These are phyloP conservation scores for Alternaria triticina DNA, from an alignment of 2,329 filamentous ascomycete species.

Conservation along the genomic window DNA sequence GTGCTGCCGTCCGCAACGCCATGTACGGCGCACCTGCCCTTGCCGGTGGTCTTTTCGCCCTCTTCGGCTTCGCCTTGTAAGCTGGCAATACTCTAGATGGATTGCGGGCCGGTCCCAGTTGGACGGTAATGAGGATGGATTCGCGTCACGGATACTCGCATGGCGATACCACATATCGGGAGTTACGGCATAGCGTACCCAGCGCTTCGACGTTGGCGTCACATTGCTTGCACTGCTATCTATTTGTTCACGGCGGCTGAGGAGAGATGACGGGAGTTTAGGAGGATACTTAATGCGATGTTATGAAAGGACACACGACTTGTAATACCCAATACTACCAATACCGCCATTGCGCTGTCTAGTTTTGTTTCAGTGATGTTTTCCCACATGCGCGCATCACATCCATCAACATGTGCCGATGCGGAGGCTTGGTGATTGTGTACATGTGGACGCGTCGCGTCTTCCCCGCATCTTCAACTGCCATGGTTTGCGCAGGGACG, in stretches of 20 bases:
- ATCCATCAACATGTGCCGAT: background rate
- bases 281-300: conserved; percentile 43
- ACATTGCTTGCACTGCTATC: conserved; percentile 25
- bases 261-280: conserved; percentile 16
- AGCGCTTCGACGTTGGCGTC: conserved; percentile 38
- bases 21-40: conserved; percentile 60
- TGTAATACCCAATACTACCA: conserved; percentile 41
- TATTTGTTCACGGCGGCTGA: conserved; percentile 25
- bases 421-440: background rate
- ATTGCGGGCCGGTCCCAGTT: conserved; percentile 36
- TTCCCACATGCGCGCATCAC: background rate
- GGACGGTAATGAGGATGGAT: conserved; percentile 33
- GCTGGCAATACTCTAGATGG: conserved; percentile 14
- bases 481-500: background rate
- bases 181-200: conserved; percentile 22
- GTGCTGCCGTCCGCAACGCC: conserved; percentile 54
- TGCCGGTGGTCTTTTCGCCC: conserved; percentile 60
- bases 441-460: background rate
- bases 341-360: conserved; percentile 22
- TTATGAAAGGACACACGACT: conserved; percentile 42
- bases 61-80: conserved; percentile 66
- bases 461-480: background rate
- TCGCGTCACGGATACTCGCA: conserved; percentile 23
- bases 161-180: conserved; percentile 16
- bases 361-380: background rate